Percentiles rank a stretch among this genome's conserved stretches.
phyloP scores from a whole-genome alignment of 2,329 filamentous ascomycete species.

The Cladosporium sphaerospermum region DNA sequence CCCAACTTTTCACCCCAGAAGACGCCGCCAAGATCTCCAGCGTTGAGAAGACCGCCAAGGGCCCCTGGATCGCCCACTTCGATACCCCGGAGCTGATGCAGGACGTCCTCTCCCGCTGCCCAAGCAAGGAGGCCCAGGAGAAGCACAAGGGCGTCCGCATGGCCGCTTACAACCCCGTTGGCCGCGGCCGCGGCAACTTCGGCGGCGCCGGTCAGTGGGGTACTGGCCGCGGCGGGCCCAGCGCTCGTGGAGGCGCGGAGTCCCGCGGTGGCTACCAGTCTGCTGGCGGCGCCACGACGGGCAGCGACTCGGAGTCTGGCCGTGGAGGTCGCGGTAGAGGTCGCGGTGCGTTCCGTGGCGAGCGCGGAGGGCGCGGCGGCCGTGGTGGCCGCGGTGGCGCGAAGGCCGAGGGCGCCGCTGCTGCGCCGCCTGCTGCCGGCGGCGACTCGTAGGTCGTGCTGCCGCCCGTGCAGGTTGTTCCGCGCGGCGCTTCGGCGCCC shows the following conservation, averaged over 20 bases:
- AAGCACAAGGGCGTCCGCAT: conserved; percentile 53
- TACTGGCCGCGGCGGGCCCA: conserved; percentile 55
- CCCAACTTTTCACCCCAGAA: conserved; percentile 69
- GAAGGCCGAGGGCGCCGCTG: conserved; percentile 20
- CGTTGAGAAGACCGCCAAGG: conserved; percentile 65
- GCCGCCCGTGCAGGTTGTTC: not conserved
- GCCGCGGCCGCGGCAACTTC: conserved; percentile 33
- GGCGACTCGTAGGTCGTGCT: conserved; percentile 4
- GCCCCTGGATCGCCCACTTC: conserved; percentile 83
- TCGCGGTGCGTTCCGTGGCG: conserved; percentile 44
- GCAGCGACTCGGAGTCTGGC: conserved; percentile 66
- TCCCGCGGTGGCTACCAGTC: conserved; percentile 29
- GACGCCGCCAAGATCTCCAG: conserved; percentile 71
- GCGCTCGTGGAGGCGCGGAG: conserved; percentile 53
- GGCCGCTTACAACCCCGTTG: conserved; percentile 56
- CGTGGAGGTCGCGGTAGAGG: conserved; percentile 48
- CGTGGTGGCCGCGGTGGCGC: conserved; percentile 31
- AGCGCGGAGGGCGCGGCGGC: conserved; percentile 50
- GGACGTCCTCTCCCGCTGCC: conserved; percentile 66
- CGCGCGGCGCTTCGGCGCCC: not conserved
- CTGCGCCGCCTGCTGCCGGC: conserved; percentile 16
- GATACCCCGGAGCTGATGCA: conserved; percentile 73
- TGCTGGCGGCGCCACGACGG: conserved; percentile 28
- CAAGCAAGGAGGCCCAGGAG: conserved; percentile 57
- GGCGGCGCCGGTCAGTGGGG: conserved; percentile 55